A percentile compares a stretch with the other conserved stretches of the same genome.
phyloP scores from a whole-genome alignment of 2,329 filamentous ascomycete genomes.

The Sporothrix sp. region DNA sequence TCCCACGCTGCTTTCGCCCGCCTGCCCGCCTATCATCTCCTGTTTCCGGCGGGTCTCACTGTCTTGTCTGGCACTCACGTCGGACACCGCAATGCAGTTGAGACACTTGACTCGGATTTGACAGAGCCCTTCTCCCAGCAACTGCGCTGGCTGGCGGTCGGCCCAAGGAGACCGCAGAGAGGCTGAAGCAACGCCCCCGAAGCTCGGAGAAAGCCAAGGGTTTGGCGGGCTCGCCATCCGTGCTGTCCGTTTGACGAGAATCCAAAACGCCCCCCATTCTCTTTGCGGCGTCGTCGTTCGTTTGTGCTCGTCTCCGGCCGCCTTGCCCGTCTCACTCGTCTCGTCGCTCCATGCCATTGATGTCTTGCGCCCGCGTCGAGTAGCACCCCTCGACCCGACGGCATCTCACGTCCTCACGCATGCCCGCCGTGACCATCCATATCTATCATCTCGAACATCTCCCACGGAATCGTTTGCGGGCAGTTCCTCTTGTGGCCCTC shows the following conservation, averaged over 20 bases:
- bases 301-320: background rate
- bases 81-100: conserved; percentile 11
- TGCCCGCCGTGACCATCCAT: no score
- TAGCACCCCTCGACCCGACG: background rate
- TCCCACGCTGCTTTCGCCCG: background rate
- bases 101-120: conserved; percentile 14
- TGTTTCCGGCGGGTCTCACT: conserved; percentile 14
- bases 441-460: no score
- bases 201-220: background rate
- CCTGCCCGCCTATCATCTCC: background rate
- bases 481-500: background rate
- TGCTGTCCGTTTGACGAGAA: no score
- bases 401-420: background rate
- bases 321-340: background rate
- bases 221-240: no score
- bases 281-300: background rate
- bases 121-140: conserved; percentile 5
- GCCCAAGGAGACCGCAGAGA: no score
- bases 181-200: no score
- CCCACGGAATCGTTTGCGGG: no score
- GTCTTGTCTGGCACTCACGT: conserved; percentile 1
- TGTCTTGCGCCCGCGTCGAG: conserved; percentile 1
- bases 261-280: background rate
- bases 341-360: conserved; percentile 1
- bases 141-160: conserved; percentile 1